phyloP scores from a whole-genome alignment of 345 rosid genomes.

The Cardiospermum halicacabum region DNA sequence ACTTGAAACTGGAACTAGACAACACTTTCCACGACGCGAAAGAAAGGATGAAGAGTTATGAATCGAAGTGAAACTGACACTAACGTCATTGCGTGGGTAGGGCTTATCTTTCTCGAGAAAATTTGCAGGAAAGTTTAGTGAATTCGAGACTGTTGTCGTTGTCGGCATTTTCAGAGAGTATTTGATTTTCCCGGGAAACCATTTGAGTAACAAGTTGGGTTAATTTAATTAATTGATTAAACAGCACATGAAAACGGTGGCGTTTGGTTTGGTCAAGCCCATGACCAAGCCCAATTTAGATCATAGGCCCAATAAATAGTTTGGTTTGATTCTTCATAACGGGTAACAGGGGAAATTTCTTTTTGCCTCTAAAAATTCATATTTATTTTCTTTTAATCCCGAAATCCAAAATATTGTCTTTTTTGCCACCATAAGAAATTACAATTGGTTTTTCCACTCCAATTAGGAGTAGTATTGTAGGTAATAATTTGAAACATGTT shows the following conservation, averaged over 20 bases:
- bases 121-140: constrained; percentile 2
- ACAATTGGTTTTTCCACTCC: no score
- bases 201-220: background rate
- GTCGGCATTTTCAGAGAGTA: background rate
- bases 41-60: background rate
- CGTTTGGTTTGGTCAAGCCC: background rate
- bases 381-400: no score
- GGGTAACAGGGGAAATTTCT: no score
- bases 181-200: constrained; percentile 13
- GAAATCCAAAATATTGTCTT: no score
- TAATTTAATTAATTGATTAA: background rate
- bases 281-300: background rate
- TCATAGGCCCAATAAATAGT: background rate
- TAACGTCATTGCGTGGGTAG: background rate
- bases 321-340: no score
- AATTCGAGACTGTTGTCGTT: background rate
- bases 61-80: background rate
- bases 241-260: no score
- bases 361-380: no score
- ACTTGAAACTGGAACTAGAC: constrained; percentile 1
- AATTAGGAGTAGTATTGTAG: no score
- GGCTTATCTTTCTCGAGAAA: constrained; percentile 3
- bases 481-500: no score
- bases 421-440: no score
- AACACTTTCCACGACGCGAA: background rate